phyloP scores from a whole-genome alignment of 805 yeast species.

The Suhomyces pyralidae region DNA sequence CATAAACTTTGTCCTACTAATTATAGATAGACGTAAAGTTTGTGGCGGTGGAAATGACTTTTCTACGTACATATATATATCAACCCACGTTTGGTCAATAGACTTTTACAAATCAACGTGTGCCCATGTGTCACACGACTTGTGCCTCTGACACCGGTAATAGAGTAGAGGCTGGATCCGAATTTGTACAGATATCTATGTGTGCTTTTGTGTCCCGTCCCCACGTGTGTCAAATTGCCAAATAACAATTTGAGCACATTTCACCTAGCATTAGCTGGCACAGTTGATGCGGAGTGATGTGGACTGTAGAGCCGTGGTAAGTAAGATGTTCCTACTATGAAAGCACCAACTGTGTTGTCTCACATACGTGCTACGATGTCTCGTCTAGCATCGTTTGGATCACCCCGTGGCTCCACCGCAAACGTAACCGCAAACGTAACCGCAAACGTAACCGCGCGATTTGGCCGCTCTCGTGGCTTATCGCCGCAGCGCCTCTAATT shows the following conservation, averaged over 20 bases:
- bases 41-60: neutral
- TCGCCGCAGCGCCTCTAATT: neutral
- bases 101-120: slow-evolving; percentile 4
- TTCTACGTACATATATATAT: slow-evolving; percentile 1
- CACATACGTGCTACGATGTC: no score
- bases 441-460: neutral
- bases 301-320: neutral
- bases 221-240: neutral
- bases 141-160: neutral
- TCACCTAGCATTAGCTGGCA: neutral
- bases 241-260: no score
- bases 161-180: neutral
- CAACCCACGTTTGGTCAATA: slow-evolving; percentile 7
- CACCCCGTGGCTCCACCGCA: neutral
- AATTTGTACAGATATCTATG: neutral
- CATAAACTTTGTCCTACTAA: neutral
- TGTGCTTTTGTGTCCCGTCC: neutral
- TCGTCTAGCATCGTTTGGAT: neutral
- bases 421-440: neutral
- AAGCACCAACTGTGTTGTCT: no score
- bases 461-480: neutral
- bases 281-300: neutral
- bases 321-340: no score
- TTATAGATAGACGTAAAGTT: neutral
- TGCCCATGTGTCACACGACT: slow-evolving; percentile 8